A percentile compares a stretch with the other conserved stretches of the same genome.
phyloP scores from a whole-genome alignment of 768 basidiomycete genomes.

The Naganishia vishniacii region DNA sequence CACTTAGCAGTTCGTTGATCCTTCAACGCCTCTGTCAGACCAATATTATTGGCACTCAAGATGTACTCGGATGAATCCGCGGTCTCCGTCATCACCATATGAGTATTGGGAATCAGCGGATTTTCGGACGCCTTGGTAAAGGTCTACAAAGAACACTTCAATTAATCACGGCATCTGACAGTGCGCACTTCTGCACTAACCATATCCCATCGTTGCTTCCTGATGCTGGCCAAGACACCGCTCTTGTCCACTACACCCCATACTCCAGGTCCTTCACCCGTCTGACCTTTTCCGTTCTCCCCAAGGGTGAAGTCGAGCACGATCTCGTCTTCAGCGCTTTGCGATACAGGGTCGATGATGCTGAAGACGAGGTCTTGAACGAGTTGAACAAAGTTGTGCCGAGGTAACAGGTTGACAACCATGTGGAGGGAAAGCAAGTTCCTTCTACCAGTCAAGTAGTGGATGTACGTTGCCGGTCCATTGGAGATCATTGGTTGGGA shows the following conservation, averaged over 20 bases:
- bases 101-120: constrained; percentile 57
- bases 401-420: constrained; percentile 68
- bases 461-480: constrained; percentile 72
- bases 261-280: constrained; percentile 62
- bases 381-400: constrained; percentile 72
- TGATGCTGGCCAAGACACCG: constrained; percentile 61
- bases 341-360: constrained; percentile 70
- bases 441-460: constrained; percentile 80
- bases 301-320: constrained; percentile 73
- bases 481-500: constrained; percentile 55
- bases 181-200: constrained; percentile 53
- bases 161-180: neutral
- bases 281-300: constrained; percentile 38
- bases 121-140: constrained; percentile 75
- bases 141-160: constrained; percentile 53
- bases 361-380: constrained; percentile 60
- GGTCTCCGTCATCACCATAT: constrained; percentile 79
- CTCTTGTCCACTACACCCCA: constrained; percentile 80
- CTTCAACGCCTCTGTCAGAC: constrained; percentile 59
- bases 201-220: constrained; percentile 75
- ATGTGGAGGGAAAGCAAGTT: constrained; percentile 72
- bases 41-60: constrained; percentile 58
- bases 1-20: constrained; percentile 64
- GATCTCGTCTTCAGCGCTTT: constrained; percentile 60
- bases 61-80: constrained; percentile 81